Evolutionary conservation across 805 yeast genomes (phyloP).

Genomic region (Wickerhamomyces chambardii): DNA sequence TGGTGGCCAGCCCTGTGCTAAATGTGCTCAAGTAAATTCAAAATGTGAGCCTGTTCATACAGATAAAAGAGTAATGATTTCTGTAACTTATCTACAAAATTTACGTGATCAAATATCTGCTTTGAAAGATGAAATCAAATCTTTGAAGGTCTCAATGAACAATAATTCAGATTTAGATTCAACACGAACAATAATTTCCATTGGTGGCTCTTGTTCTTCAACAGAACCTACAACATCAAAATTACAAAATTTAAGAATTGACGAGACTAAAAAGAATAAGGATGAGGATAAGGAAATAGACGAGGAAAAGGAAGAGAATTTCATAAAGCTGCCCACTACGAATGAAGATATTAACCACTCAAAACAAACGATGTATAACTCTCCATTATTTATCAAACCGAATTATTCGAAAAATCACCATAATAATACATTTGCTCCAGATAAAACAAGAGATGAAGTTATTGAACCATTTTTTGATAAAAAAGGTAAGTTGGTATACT

Average conservation of each 20-base stretch:
- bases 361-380: too few species aligned
- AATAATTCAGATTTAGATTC: conserved; percentile 21
- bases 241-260: neutral
- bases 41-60: conserved; percentile 67
- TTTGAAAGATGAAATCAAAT: conserved; percentile 57
- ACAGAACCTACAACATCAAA: neutral
- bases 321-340: too few species aligned
- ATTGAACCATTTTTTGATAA: conserved; percentile 66
- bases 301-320: too few species aligned
- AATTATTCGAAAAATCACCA: too few species aligned
- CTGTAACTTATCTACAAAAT: conserved; percentile 58
- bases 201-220: neutral
- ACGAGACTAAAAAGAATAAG: conserved; percentile 9
- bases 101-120: conserved; percentile 60
- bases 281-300: neutral
- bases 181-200: neutral
- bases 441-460: conserved; percentile 32
- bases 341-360: too few species aligned
- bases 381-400: neutral
- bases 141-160: conserved; percentile 29
- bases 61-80: conserved; percentile 63
- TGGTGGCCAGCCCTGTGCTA: conserved; percentile 66
- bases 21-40: conserved; percentile 47
- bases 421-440: conserved; percentile 1
- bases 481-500: conserved; percentile 62